Percentiles rank a stretch among this genome's conserved stretches.
phyloP scores from a whole-genome alignment of 202 grass and related monocot genomes.

The Schoenoplectus triqueter region DNA sequence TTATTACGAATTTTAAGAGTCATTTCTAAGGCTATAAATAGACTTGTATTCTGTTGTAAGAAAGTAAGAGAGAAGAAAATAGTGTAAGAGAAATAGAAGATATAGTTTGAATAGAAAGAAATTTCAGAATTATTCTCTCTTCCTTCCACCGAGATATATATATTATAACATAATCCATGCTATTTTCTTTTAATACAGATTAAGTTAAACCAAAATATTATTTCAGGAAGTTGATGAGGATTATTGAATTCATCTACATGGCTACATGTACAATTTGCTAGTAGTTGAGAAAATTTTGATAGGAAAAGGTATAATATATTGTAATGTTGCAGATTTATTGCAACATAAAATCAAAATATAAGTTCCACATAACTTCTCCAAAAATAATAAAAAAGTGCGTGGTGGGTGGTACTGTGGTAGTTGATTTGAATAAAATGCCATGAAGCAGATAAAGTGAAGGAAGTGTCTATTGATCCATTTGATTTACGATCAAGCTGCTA shows the following conservation, averaged over 20 bases:
- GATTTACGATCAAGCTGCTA: not conserved
- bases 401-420: not conserved
- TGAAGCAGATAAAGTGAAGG: conserved; percentile 2
- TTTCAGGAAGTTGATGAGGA: not conserved
- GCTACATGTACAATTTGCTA: too few species aligned
- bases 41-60: too few species aligned
- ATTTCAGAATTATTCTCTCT: too few species aligned
- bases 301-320: not conserved
- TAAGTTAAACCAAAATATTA: conserved; percentile 2
- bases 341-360: not conserved
- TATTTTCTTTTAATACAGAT: not conserved
- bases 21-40: too few species aligned
- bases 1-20: too few species aligned
- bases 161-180: not conserved
- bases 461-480: not conserved
- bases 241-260: not conserved
- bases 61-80: too few species aligned
- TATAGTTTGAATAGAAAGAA: too few species aligned
- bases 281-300: not conserved
- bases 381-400: not conserved
- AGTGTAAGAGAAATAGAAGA: too few species aligned
- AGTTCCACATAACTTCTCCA: not conserved
- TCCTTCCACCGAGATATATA: too few species aligned
- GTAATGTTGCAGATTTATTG: not conserved
- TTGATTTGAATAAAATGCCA: not conserved